Evolutionary conservation across 495 filamentous ascomycete genomes (phyloP), one percentile per base, ranked within the genome.

Genomic region (Talaromyces borbonicus): DNA sequence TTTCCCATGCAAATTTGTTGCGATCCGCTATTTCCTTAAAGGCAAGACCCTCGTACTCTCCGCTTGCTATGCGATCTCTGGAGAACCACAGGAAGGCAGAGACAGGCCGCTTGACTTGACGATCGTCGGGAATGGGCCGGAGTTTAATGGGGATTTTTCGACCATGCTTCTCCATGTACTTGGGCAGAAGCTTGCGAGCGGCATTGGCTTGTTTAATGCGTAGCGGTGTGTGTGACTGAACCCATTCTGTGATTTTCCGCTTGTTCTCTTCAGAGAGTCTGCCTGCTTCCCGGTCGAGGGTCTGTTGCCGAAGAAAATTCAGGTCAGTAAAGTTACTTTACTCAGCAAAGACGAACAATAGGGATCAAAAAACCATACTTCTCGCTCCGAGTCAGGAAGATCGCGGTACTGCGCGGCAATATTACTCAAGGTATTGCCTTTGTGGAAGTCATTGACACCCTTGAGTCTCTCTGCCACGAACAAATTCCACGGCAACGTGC

Each of bases 131-230:
- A 49, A 87, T 51, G 2, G 16, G 33, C 2, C 1, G 4, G 52
- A 33, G 44, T 12, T 43, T 46, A 33, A 29, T 49, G 31, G 5
- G 22, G 7, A 4, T 39, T 24, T 52, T 8, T 18, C n/a, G n/a
- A n/a, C n/a, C 49, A 24, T 30, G 40, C 8, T 52, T 59, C 7
- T 42, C 46, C 6, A 15, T 40, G 4, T 63, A 40, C 22, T 58
- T 59, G 2, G 56, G 60, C 8, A 90, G 69, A 2, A 14, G 11
- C 1, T 14, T 43, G 31, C 87, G 82, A 15, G 85, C 86, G 0
- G 4, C 37, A 59, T 87, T 90, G 46, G 85, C 85, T 2, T 64
- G 50, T 30, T 62, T 52, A 43, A 89, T 84, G 49, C 79, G 58
- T 4, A 63, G 49, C 2, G 74, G 71, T 5, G 79, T 71, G 54